Conservation (phyloP, 768 basidiomycete genomes). For the Myochromella boudieri region DNA sequence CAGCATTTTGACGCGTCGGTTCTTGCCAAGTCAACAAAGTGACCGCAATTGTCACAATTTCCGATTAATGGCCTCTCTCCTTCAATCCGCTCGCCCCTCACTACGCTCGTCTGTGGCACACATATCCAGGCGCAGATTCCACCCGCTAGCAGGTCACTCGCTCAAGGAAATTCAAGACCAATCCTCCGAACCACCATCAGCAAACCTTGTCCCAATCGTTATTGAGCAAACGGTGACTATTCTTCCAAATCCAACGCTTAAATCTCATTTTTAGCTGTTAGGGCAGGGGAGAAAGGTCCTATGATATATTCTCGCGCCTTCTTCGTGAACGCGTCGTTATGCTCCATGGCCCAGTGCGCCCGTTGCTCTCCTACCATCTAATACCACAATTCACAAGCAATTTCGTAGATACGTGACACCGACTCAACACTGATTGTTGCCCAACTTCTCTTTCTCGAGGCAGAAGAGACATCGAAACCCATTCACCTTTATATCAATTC, state of each 20-base stretch:
- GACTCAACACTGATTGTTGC: conserved; percentile 88
- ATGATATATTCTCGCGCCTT: conserved; percentile 95
- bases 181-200: conserved; percentile 43
- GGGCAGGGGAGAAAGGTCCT: conserved; percentile 87
- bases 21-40: conserved; percentile 35
- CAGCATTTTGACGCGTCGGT: conserved; percentile 16
- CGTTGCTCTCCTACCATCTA: conserved; percentile 6
- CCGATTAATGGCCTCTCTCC: conserved; percentile 23
- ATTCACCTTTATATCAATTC: conserved; percentile 98
- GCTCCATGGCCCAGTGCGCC: conserved; percentile 85
- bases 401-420: conserved; percentile 77
- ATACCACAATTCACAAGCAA: neutral
- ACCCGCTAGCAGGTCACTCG: conserved; percentile 49
- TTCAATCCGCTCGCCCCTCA: conserved; percentile 23
- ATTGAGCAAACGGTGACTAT: conserved; percentile 81
- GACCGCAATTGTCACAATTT: neutral
- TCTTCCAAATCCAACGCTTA: conserved; percentile 10
- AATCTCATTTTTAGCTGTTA: conserved; percentile 24
- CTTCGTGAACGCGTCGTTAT: conserved; percentile 94
- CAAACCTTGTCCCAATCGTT: conserved; percentile 84
- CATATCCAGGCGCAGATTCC: conserved; percentile 42
- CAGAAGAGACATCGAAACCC: conserved; percentile 90
- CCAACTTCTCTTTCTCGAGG: conserved; percentile 93
- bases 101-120: conserved; percentile 17
- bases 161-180: conserved; percentile 30